A percentile compares a stretch with the other conserved stretches of the same genome.
These are phyloP conservation scores for Pleurotus djamor DNA, from an alignment of 768 basidiomycete species.

Conservation along the genomic window DNA sequence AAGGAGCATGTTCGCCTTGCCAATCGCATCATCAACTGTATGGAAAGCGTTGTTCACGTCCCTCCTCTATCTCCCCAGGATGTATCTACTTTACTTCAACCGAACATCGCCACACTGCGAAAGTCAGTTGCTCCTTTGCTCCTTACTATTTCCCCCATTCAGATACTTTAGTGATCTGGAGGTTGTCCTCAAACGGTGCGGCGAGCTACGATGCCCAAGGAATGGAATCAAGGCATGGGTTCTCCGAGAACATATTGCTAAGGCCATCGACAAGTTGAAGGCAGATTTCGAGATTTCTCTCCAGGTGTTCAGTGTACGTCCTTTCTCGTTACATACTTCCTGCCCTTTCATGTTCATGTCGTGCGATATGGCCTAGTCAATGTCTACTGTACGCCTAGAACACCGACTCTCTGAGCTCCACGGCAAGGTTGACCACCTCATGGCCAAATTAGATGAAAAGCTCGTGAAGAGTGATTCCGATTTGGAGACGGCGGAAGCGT, in stretches of 20 bases:
- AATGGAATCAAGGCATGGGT: neutral
- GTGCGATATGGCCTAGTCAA: neutral
- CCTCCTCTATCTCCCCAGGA: neutral
- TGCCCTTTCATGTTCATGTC: neutral
- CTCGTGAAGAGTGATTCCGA: neutral
- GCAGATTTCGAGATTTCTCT: neutral
- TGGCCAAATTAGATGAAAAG: neutral
- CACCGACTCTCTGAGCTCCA: neutral
- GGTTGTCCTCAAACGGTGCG: neutral
- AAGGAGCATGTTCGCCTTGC: neutral
- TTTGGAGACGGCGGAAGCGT: neutral
- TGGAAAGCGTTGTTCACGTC: neutral
- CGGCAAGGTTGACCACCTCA: neutral
- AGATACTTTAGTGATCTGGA: neutral
- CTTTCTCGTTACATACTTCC: neutral
- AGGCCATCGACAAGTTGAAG: neutral
- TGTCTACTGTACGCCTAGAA: neutral
- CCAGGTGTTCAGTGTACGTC: neutral
- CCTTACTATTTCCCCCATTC: neutral
- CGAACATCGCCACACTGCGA: neutral
- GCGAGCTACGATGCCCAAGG: neutral
- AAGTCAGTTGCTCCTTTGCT: neutral
- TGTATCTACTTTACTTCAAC: neutral
- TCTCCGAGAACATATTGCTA: neutral
- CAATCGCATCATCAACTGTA: constrained; percentile 1